Percentiles rank a stretch among this genome's conserved stretches.
Conservation (phyloP, 2,329 filamentous ascomycete species). For the Coccinonectria pachysandricola region DNA sequence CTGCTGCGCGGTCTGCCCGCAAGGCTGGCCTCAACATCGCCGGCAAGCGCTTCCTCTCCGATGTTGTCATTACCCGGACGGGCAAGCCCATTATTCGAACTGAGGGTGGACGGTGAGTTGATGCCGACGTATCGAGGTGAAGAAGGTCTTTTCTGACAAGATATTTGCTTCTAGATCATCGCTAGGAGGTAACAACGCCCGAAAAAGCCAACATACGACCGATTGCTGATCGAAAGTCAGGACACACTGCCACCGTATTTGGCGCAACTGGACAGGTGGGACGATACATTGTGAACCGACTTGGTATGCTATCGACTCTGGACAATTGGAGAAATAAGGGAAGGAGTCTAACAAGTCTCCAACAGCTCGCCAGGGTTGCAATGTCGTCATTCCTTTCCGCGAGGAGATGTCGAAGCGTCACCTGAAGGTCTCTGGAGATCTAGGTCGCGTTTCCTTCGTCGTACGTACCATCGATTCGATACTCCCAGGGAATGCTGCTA, state of each 20-base stretch:
- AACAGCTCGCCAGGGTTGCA: conserved; percentile 82
- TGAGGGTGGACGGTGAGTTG: conserved; percentile 74
- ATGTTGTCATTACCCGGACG: conserved; percentile 87
- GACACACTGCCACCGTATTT: conserved; percentile 95
- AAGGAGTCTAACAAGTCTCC: conserved; percentile 11
- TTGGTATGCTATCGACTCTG: conserved; percentile 43
- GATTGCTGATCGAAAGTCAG: conserved; percentile 37
- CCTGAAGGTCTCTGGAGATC: conserved; percentile 89
- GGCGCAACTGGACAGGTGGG: conserved; percentile 93
- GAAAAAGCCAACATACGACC: too few relatives aligned
- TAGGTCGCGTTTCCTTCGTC: conserved; percentile 81
- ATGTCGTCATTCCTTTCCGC: conserved; percentile 83
- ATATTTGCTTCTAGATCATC: conserved; percentile 53
- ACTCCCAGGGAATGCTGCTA: conserved; percentile 3
- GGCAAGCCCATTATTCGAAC: conserved; percentile 89
- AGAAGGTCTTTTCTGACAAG: conserved; percentile 17
- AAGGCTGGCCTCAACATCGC: conserved; percentile 35
- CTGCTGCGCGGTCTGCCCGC: conserved; percentile 44
- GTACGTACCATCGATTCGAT: conserved; percentile 34
- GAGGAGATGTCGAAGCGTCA: conserved; percentile 98
- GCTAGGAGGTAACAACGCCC: conserved; percentile 67
- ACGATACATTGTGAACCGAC: conserved; percentile 92
- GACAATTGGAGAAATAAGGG: conserved; percentile 1
- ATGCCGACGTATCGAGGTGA: conserved; percentile 12
- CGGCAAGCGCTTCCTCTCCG: conserved; percentile 52